phyloP scores from a whole-genome alignment of 148 eudicot genomes.

The Arbutus unedo region DNA sequence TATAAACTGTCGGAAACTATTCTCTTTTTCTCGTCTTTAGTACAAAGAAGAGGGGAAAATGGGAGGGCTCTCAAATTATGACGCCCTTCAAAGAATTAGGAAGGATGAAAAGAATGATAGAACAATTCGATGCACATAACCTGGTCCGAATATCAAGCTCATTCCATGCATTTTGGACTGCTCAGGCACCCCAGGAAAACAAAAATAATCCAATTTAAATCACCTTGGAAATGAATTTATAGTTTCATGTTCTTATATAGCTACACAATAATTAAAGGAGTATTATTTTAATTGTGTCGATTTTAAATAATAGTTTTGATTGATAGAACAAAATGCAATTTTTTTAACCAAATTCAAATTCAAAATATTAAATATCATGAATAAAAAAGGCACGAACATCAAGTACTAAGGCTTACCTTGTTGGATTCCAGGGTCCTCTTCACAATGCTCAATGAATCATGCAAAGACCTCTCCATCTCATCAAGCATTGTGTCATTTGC shows the following conservation, averaged over 20 bases:
- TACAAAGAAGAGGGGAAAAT: not conserved
- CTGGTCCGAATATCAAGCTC: not conserved
- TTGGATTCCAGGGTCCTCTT: slow-evolving; percentile 94
- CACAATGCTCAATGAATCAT: slow-evolving; percentile 90
- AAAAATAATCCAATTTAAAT: not conserved
- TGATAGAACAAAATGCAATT: not conserved
- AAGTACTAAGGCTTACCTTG: slow-evolving; percentile 38
- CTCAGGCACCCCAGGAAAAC: not conserved
- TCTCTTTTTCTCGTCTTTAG: not conserved
- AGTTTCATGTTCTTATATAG: not conserved
- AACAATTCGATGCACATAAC: not conserved
- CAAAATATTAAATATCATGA: not conserved
- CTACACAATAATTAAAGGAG: not conserved
- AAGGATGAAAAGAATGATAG: not conserved
- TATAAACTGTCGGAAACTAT: not conserved
- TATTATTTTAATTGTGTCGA: not conserved
- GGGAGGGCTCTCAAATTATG: no score
- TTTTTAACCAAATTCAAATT: not conserved
- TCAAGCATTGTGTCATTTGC: slow-evolving; percentile 97
- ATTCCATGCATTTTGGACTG: not conserved
- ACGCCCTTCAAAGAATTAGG: not conserved
- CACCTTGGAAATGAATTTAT: not conserved
- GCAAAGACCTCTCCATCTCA: slow-evolving; percentile 97
- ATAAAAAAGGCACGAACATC: not conserved
- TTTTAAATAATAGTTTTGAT: not conserved